These are phyloP conservation scores for Hirsutella thompsonii DNA, from an alignment of 2,329 filamentous ascomycete genomes.

Conservation along the genomic window DNA sequence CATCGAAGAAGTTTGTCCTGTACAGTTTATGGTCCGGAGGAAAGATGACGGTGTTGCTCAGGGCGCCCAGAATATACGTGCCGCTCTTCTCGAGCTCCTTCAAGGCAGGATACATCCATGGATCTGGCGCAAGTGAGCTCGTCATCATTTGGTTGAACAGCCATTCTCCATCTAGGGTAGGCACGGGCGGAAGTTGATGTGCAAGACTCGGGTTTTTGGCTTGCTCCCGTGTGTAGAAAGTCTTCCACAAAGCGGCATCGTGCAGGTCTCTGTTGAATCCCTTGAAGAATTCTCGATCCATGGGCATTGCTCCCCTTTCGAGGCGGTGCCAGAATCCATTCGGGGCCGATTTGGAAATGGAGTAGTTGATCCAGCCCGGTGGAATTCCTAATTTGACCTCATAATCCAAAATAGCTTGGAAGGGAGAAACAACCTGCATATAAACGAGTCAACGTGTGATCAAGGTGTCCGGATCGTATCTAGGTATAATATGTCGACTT, in stretches of 20 bases:
- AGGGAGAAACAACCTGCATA: slow-evolving; percentile 69
- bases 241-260: slow-evolving; percentile 52
- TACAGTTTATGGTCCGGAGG: slow-evolving; percentile 60
- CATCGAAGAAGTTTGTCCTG: slow-evolving; percentile 30
- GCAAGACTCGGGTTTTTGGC: slow-evolving; percentile 26
- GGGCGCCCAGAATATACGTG: slow-evolving; percentile 61
- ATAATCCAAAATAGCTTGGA: slow-evolving; percentile 88
- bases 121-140: slow-evolving; percentile 56
- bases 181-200: slow-evolving; percentile 44
- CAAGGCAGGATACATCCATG: slow-evolving; percentile 79
- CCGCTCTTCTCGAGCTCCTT: slow-evolving; percentile 51
- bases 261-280: slow-evolving; percentile 66
- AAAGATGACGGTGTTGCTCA: slow-evolving; percentile 86
- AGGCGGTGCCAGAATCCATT: slow-evolving; percentile 78
- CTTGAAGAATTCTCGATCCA: slow-evolving; percentile 64
- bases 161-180: slow-evolving; percentile 60
- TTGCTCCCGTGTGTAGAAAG: slow-evolving; percentile 40
- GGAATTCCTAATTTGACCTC: slow-evolving; percentile 67
- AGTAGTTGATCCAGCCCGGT: slow-evolving; percentile 81
- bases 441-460: neutral
- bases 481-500: slow-evolving; percentile 31
- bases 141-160: slow-evolving; percentile 92
- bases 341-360: slow-evolving; percentile 67
- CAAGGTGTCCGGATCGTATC: neutral
- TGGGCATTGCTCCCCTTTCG: slow-evolving; percentile 68